Base-by-base conservation (phyloP, 2,329 filamentous ascomycete species). In the Cytospora chrysosperma region DNA sequence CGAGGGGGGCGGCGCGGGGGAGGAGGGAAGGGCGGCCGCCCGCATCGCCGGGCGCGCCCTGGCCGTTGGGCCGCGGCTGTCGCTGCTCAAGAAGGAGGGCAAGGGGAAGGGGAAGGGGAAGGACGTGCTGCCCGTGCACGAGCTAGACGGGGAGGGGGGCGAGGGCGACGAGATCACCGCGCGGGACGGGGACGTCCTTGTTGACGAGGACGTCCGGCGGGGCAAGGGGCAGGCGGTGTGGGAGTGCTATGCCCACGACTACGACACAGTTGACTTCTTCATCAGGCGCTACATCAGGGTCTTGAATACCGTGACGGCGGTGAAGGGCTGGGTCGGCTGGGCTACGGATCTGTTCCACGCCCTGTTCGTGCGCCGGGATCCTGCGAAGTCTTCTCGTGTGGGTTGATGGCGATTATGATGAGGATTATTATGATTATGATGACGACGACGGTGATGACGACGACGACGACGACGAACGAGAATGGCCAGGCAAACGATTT, bases 211-310 rank as follows among this genome's bases (percentile, higher is more conserved):
- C 15, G 40, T 54, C 69, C 54, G 57, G 58, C 64, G 61, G 26
- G 70, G 71, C 4, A 68, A 70, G 60, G 77, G 80, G 58, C 75
- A 75, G 37, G 82, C 81, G 0, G 73, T 85, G 1, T 89, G 86
- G 82, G 88, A 90, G 71, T 76, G 81, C 52, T 87, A 85, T 71
- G 85, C 80, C 0, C 77, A 86, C 67, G 85, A 88, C 68, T 85
- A 81, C 68, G 77, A 81, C 63, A 78, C 83, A 65, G 77, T 79
- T 19, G 87, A 89, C 69, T 72, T 77, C 2, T 89, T 88, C 69
- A 77, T 79, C 27, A 75, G 78, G 63, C 79, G 83, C 47, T 79
- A 86, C 61, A 72, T 89, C 1, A 74, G 75, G 49, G 67, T 88
- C 64, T 54, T 89, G 67, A 86, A 88, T 69, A 70, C 77, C 32